Conservation (phyloP, 2,329 filamentous ascomycete species). For the Pyricularia pennisetigena region DNA sequence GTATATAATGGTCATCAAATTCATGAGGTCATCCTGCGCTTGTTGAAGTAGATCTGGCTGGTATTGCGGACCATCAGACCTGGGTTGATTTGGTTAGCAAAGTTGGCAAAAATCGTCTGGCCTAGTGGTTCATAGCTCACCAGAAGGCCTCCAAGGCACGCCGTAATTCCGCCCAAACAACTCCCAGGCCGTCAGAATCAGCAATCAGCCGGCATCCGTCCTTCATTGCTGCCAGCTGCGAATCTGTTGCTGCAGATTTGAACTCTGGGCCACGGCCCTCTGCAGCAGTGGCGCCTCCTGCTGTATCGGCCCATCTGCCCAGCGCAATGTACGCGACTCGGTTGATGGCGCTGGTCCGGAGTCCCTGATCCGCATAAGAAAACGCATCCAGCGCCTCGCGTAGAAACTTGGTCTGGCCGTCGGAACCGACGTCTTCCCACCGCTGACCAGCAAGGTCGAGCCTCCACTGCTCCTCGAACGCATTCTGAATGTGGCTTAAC, state of each 20-base stretch:
- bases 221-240: conserved; percentile 51
- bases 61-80: conserved; percentile 35
- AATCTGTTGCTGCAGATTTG: conserved; percentile 40
- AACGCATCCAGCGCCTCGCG: conserved; percentile 35
- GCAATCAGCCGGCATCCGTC: conserved; percentile 40
- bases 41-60: conserved; percentile 33
- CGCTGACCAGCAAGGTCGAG: conserved; percentile 32
- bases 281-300: conserved; percentile 32
- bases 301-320: conserved; percentile 62
- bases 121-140: conserved; percentile 21
- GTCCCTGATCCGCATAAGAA: conserved; percentile 31
- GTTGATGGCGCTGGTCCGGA: conserved; percentile 43
- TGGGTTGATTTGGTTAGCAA: conserved; percentile 12
- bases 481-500: conserved; percentile 62
- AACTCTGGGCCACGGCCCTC: conserved; percentile 27
- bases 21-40: conserved; percentile 33
- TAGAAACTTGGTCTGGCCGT: conserved; percentile 53
- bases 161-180: conserved; percentile 41
- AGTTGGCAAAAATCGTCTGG: background rate
- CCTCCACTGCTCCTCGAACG: conserved; percentile 70
- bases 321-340: conserved; percentile 53
- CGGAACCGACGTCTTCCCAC: conserved; percentile 44
- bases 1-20: conserved; percentile 16
- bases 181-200: conserved; percentile 36
- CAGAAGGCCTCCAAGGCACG: conserved; percentile 42